phyloP scores from a whole-genome alignment of 805 yeast genomes.

The Yarrowia yakushimensis region DNA sequence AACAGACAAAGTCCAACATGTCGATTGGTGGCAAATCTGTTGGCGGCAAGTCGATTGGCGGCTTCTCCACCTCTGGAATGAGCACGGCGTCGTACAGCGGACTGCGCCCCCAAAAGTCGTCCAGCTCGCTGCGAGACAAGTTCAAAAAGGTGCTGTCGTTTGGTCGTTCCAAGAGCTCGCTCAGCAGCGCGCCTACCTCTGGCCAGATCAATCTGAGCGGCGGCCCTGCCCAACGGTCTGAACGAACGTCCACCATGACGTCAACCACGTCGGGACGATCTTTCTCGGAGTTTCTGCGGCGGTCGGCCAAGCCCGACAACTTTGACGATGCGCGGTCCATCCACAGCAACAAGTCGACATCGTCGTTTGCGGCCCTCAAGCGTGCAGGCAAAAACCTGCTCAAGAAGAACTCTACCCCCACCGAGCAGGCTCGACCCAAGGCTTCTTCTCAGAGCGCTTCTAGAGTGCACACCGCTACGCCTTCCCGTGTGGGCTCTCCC shows the following conservation, averaged over 20 bases:
- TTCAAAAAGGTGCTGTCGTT: conserved; percentile 17
- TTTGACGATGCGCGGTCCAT: background rate
- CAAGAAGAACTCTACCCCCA: background rate
- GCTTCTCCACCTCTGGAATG: conserved; percentile 3
- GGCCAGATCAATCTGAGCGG: background rate
- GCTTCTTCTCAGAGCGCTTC: background rate
- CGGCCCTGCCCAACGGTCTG: background rate
- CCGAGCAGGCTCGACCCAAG: conserved; percentile 12
- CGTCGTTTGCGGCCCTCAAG: conserved; percentile 17
- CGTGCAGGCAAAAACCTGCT: conserved; percentile 9
- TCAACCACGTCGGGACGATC: conserved; percentile 5
- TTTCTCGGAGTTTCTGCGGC: conserved; percentile 13
- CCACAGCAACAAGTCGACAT: background rate
- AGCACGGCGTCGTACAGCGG: conserved; percentile 3
- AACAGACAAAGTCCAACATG: conserved; percentile 12
- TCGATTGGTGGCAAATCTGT: conserved; percentile 16
- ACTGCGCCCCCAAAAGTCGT: conserved; percentile 8
- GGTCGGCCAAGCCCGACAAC: conserved; percentile 14
- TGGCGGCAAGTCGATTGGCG: conserved; percentile 2
- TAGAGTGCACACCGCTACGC: background rate
- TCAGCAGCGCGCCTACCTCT: background rate
- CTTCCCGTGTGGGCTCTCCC: background rate
- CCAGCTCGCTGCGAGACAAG: background rate
- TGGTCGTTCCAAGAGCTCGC: background rate
- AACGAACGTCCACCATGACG: conserved; percentile 16